A percentile compares a stretch with the other conserved stretches of the same genome.
Conservation (phyloP, 768 basidiomycete genomes). For the Podaxis carcinomalis region DNA sequence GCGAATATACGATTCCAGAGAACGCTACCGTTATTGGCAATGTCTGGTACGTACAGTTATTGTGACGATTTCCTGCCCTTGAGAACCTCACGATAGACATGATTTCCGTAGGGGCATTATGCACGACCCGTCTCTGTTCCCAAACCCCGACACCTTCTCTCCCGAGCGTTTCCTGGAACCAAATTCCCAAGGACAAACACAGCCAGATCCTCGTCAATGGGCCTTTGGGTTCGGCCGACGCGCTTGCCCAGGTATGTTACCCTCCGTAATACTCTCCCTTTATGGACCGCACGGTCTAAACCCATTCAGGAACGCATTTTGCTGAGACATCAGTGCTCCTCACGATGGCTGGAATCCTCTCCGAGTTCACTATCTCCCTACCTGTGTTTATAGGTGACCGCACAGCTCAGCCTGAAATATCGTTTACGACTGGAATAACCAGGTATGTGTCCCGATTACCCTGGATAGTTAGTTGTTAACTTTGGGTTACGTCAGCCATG, state of each 20-base stretch:
- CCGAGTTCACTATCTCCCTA: constrained; percentile 9
- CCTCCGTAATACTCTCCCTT: neutral
- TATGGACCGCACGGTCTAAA: neutral
- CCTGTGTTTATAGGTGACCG: neutral
- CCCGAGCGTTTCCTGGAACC: constrained; percentile 17
- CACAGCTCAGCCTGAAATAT: neutral
- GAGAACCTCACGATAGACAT: neutral
- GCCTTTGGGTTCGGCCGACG: constrained; percentile 21
- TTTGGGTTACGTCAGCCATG: constrained; percentile 8
- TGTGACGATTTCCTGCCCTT: neutral
- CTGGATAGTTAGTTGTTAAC: neutral
- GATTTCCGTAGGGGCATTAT: constrained; percentile 21
- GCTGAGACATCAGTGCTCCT: constrained; percentile 18
- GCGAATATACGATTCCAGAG: constrained; percentile 40
- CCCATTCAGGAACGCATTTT: constrained; percentile 14
- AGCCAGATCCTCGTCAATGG: constrained; percentile 18
- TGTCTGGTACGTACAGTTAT: constrained; percentile 31
- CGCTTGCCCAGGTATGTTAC: constrained; percentile 17
- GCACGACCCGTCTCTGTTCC: constrained; percentile 18
- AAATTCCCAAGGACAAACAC: neutral
- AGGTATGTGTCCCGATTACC: neutral
- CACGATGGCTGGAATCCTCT: constrained; percentile 15
- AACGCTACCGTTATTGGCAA: constrained; percentile 42
- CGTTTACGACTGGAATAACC: constrained; percentile 16
- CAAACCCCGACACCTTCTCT: constrained; percentile 16